A percentile compares a stretch with the other conserved stretches of the same genome.
These are phyloP conservation scores for Phytopythium oedochilum DNA, from an alignment of 352 stramenopile species.

Conservation along the genomic window DNA sequence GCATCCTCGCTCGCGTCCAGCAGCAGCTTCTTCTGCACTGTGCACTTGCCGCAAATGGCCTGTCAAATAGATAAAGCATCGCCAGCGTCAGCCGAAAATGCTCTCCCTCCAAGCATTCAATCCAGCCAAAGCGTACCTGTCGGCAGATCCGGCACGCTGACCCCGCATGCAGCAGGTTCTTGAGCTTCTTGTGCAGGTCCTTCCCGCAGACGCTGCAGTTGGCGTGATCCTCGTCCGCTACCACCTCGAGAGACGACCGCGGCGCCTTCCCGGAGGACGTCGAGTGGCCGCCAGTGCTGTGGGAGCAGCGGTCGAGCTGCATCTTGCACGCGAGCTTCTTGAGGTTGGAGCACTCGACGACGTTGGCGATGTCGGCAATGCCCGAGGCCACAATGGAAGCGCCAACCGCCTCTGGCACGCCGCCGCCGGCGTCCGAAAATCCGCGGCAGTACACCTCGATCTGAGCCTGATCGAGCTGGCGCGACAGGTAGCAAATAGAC, in stretches of 20 bases:
- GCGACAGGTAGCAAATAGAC: constrained; percentile 49
- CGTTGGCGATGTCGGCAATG: constrained; percentile 10
- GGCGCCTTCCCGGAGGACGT: neutral
- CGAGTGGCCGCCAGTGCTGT: constrained; percentile 2
- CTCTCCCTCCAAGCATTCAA: neutral
- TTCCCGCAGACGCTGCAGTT: constrained; percentile 34
- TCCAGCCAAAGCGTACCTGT: constrained; percentile 3
- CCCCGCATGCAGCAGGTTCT: constrained; percentile 22
- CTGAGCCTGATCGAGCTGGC: constrained; percentile 24
- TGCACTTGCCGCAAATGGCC: constrained; percentile 42
- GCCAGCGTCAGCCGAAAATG: neutral
- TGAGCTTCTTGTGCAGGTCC: constrained; percentile 21
- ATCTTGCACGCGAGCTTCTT: constrained; percentile 48
- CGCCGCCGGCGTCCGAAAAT: constrained; percentile 36
- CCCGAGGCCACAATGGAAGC: constrained; percentile 26
- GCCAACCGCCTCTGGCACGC: constrained; percentile 21
- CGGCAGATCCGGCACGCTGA: constrained; percentile 35
- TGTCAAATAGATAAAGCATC: constrained; percentile 1
- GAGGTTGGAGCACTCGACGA: constrained; percentile 44
- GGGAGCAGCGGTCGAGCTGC: constrained; percentile 6
- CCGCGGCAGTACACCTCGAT: constrained; percentile 47
- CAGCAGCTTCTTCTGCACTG: constrained; percentile 41
- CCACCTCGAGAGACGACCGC: constrained; percentile 9
- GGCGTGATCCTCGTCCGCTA: constrained; percentile 4
- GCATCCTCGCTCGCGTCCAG: constrained; percentile 26